Evolutionary conservation across 805 yeast species (phyloP).

Genomic region (Tetrapisispora phaffii): DNA sequence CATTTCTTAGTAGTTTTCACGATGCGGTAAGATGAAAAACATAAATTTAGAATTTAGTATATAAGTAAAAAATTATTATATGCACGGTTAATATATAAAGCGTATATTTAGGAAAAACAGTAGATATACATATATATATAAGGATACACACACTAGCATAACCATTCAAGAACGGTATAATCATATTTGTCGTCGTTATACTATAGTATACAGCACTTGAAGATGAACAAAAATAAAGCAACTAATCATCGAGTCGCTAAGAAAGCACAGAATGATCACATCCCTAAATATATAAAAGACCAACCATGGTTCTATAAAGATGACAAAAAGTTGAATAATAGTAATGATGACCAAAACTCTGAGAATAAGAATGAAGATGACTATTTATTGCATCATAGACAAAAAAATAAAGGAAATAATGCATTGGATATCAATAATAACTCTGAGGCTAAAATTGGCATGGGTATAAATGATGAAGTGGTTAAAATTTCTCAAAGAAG

Average conservation of each 20-base stretch:
- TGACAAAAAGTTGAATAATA: neutral
- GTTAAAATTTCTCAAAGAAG: slow-evolving; percentile 1
- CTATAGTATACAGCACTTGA: too few relatives aligned
- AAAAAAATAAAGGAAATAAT: slow-evolving; percentile 23
- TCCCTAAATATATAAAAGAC: slow-evolving; percentile 26
- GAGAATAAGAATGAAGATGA: slow-evolving; percentile 7
- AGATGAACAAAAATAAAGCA: neutral
- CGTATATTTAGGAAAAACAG: too few relatives aligned
- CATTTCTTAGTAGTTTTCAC: too few relatives aligned
- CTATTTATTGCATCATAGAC: slow-evolving; percentile 49
- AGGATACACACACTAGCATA: too few relatives aligned
- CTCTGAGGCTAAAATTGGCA: slow-evolving; percentile 44
- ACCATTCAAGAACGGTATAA: too few relatives aligned
- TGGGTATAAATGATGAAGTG: slow-evolving; percentile 45
- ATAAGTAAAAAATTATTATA: too few relatives aligned
- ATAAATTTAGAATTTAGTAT: too few relatives aligned
- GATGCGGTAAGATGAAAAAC: too few relatives aligned
- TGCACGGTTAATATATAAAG: too few relatives aligned
- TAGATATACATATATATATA: too few relatives aligned
- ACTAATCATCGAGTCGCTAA: neutral
- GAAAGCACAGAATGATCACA: slow-evolving; percentile 14
- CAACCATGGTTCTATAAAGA: slow-evolving; percentile 29
- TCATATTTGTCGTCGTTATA: too few relatives aligned
- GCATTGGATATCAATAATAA: slow-evolving; percentile 35
- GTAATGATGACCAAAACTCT: neutral